Evolutionary conservation across 202 grass and related monocot genomes (phyloP).

Genomic region (Hordeum pubiflorum): DNA sequence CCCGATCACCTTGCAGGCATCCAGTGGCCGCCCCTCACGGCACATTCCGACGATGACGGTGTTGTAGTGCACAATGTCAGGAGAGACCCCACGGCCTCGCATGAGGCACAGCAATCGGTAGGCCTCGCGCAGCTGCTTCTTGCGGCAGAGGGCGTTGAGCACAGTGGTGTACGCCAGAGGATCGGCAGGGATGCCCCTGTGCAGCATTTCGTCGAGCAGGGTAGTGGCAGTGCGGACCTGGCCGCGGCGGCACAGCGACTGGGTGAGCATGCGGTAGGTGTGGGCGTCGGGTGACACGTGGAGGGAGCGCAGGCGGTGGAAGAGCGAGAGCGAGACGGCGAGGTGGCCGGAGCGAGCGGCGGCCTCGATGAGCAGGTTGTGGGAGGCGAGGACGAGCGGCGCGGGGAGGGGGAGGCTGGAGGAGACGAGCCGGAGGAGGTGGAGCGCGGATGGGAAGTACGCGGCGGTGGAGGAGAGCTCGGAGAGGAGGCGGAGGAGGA

Average conservation of each 20-base stretch:
- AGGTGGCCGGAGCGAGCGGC: constrained; percentile 52
- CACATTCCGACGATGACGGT: constrained; percentile 69
- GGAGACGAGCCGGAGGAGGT: constrained; percentile 50
- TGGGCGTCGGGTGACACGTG: constrained; percentile 51
- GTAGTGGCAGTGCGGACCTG: constrained; percentile 52
- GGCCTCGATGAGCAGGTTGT: constrained; percentile 70
- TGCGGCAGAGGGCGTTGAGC: constrained; percentile 71
- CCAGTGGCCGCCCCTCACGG: constrained; percentile 52
- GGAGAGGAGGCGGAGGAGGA: constrained; percentile 48
- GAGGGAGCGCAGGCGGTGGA: constrained; percentile 52
- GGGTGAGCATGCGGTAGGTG: constrained; percentile 69
- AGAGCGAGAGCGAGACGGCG: constrained; percentile 58
- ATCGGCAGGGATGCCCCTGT: constrained; percentile 60
- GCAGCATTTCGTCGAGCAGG: constrained; percentile 83
- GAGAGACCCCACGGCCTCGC: constrained; percentile 52
- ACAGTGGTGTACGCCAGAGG: constrained; percentile 61
- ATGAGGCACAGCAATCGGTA: constrained; percentile 80
- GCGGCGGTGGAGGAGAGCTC: constrained; percentile 34
- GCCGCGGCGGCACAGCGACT: constrained; percentile 50
- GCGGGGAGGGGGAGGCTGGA: constrained; percentile 51
- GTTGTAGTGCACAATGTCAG: constrained; percentile 82
- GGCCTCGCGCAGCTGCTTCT: constrained; percentile 64
- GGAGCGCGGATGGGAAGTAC: constrained; percentile 56
- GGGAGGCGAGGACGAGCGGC: constrained; percentile 54
- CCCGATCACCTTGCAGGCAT: constrained; percentile 77